Evolutionary conservation across 257 asterid species (phyloP), one percentile per base, ranked within the genome.

Genomic region (Scutellaria baicalensis): DNA sequence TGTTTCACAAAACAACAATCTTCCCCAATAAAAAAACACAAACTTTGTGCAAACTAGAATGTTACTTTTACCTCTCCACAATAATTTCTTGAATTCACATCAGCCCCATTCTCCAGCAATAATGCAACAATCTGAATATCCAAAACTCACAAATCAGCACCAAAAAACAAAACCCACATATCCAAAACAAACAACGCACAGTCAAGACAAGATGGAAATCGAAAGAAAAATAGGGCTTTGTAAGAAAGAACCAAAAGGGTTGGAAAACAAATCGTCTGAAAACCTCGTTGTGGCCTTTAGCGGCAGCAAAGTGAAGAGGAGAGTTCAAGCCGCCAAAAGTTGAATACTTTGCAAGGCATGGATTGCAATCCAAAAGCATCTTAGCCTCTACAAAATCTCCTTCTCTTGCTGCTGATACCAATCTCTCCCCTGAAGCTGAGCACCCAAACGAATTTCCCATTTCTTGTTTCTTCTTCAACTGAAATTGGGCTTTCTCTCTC

Each of bases 391-490:
- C 89, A 70, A 81, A 86, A 83, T 94, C 99, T 36, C 99, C 99
- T 75, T 94, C 99, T 81, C 99, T 85, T 16, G 99, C 99, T 18
- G 99, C 99, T 39, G 99, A 94, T 35, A 94, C 97, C 89, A 94
- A 80, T 78, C 99, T 80, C 91, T 94, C 99, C 11, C 99, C 97
- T 8, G 99, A 94, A 18, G 99, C 99, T 8, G 99, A 94, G 83
- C 98, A 91, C 54, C 99, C 99, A 75, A 94, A 89, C 43, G 98
- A 91, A 80, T 94, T 94, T 55, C 97, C 99, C 99, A 91, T 89
- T 75, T 13, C 65, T 64, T n/a, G 38, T 40, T 64, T 62, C 5
- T n/a, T 21, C 33, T 38, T 39, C 59, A 6, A 21, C 88, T 78
- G 72, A 58, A 16, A 59, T 17, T 35, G 50, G 9, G 48, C 57